Evolutionary conservation across 2,329 filamentous ascomycete species (phyloP).

Genomic region (Pestalotiopsis sp.): DNA sequence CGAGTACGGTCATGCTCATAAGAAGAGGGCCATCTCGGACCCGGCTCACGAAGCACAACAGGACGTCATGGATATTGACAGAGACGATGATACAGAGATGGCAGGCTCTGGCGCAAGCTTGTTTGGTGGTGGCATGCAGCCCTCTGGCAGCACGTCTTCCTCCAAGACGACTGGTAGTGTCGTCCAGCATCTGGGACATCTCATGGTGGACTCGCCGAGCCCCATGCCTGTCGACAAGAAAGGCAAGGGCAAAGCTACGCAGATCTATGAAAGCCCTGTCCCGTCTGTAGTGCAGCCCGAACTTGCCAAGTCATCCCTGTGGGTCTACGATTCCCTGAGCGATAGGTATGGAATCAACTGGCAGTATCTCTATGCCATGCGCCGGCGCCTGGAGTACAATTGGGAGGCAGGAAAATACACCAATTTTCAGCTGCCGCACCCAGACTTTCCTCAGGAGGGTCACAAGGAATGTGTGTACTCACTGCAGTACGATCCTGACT

Average conservation of each 20-base stretch:
- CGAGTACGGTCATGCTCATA: constrained; percentile 54
- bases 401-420: constrained; percentile 83
- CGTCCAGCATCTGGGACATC: constrained; percentile 30
- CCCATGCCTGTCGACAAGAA: constrained; percentile 33
- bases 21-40: constrained; percentile 55
- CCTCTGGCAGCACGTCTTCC: constrained; percentile 28
- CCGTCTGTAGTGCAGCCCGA: constrained; percentile 17
- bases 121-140: constrained; percentile 25
- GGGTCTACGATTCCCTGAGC: constrained; percentile 50
- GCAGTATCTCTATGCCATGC: constrained; percentile 90
- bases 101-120: constrained; percentile 22
- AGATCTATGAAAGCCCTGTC: constrained; percentile 14
- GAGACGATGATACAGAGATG: constrained; percentile 25
- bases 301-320: constrained; percentile 49
- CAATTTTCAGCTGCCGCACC: constrained; percentile 91
- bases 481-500: constrained; percentile 83
- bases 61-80: constrained; percentile 46
- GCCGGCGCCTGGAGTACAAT: constrained; percentile 82
- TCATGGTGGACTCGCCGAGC: constrained; percentile 37
- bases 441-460: constrained; percentile 75
- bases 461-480: constrained; percentile 95
- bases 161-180: constrained; percentile 27
- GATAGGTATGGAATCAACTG: constrained; percentile 75
- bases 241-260: constrained; percentile 38
- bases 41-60: constrained; percentile 39